Percentiles rank a stretch among this genome's conserved stretches.
phyloP scores from a whole-genome alignment of 331 rosid species.

The Erythrophleum ivorense region DNA sequence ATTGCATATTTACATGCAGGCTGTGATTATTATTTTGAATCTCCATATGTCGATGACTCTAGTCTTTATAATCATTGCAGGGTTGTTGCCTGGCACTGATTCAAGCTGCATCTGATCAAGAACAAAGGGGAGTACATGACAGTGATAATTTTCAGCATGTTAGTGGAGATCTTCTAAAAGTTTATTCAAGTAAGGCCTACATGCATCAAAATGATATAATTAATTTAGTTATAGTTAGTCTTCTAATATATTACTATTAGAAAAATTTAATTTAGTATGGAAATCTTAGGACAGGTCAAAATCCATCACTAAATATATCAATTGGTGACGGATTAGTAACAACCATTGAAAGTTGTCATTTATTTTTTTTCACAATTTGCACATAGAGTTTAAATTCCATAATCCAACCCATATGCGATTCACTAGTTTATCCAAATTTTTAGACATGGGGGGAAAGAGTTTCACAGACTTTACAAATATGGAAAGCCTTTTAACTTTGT shows the following conservation, averaged over 20 bases:
- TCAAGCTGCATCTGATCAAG: slow-evolving; percentile 97
- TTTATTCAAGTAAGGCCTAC: slow-evolving; percentile 75
- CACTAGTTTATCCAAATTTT: no score
- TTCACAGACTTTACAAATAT: no score
- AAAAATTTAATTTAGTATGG: no score
- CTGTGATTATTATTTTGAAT: slow-evolving; percentile 27
- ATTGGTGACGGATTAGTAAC: no score
- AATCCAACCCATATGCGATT: no score
- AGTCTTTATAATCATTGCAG: slow-evolving; percentile 47
- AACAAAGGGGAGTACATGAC: slow-evolving; percentile 98
- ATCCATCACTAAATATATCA: no score
- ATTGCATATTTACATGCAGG: slow-evolving; percentile 7
- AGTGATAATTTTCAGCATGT: slow-evolving; percentile 90
- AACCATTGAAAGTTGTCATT: no score
- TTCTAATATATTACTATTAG: slow-evolving; percentile 14
- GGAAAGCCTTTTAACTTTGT: no score
- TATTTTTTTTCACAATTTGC: no score
- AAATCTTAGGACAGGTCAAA: no score
- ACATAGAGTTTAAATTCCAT: no score
- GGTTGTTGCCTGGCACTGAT: slow-evolving; percentile 88
- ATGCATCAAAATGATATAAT: slow-evolving; percentile 26
- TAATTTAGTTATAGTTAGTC: slow-evolving; percentile 32
- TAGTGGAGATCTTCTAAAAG: slow-evolving; percentile 90
- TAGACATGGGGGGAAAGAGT: no score
- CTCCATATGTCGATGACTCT: slow-evolving; percentile 29